These are phyloP conservation scores for Trichaptum fuscoviolaceum DNA, from an alignment of 768 basidiomycete species.

Conservation along the genomic window DNA sequence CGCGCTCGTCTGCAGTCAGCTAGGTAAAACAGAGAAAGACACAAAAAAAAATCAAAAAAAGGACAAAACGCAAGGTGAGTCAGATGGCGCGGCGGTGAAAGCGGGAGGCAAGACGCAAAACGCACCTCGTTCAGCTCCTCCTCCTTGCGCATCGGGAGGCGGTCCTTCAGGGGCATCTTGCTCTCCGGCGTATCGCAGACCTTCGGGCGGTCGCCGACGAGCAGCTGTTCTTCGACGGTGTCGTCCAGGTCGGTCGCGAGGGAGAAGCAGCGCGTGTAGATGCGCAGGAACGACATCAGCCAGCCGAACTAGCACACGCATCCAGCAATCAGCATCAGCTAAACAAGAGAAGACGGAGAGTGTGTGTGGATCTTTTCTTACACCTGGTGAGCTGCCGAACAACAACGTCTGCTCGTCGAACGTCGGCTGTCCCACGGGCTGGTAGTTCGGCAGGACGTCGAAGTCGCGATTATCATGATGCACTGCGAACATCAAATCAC, in stretches of 20 bases:
- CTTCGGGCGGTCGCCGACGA: slow-evolving; percentile 77
- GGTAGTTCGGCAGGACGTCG: slow-evolving; percentile 71
- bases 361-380: slow-evolving; percentile 24
- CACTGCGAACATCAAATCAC: slow-evolving; percentile 31
- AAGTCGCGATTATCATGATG: slow-evolving; percentile 89
- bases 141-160: slow-evolving; percentile 43
- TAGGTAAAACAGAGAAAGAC: slow-evolving; percentile 21
- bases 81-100: slow-evolving; percentile 1
- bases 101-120: neutral
- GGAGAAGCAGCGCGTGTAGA: slow-evolving; percentile 74
- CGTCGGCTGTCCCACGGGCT: slow-evolving; percentile 46
- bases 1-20: slow-evolving; percentile 62
- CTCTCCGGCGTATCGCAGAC: slow-evolving; percentile 46
- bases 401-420: slow-evolving; percentile 67
- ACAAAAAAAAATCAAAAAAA: slow-evolving; percentile 9
- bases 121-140: slow-evolving; percentile 53
- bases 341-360: neutral
- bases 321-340: neutral
- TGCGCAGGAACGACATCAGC: slow-evolving; percentile 65
- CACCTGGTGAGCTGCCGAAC: slow-evolving; percentile 58
- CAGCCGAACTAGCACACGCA: slow-evolving; percentile 59
- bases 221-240: slow-evolving; percentile 72
- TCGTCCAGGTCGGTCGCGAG: slow-evolving; percentile 79
- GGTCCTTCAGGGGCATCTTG: slow-evolving; percentile 50
- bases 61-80: neutral